Evolutionary conservation across 1,284 basidiomycete species (phyloP), one percentile per base, ranked within the genome.

Genomic region (Ceratobasidium sp.): DNA sequence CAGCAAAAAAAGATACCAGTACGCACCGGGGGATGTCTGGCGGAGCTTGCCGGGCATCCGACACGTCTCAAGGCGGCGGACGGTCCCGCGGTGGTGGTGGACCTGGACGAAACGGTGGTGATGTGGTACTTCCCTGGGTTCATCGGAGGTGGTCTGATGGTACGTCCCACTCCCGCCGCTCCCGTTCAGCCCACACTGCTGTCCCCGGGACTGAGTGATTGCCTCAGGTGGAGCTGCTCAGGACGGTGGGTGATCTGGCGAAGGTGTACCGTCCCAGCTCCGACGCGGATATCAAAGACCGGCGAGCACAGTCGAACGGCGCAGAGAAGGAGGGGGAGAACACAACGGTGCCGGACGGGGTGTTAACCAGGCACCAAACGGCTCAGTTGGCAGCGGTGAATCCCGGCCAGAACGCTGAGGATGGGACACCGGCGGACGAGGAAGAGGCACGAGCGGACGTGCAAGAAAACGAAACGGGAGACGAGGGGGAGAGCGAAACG

Each of bases 111-210:
- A 8, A 21, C n/a, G 25, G 33, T 63, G 9, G 38, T 66, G 7
- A 36, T 66, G 36, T 66, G 63, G 63, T 53, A 66, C 30, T 66
- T 66, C 38, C 63, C 63, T 7, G 2, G 11, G 16, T 66, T 38
- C n/a, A 38, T 66, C 12, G 63, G 63, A 14, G 2, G 12, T 7
- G 49, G 49, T 25, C 33, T 66, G 36, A 48, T 21, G 48, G 48
- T 66, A 23, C 4, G 63, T 66, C 30, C 6, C 6, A 6, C 30
- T 2, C 21, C 28, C 11, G 28, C 8, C 8, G 59, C 6, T 6
- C 30, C 30, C 30, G 6, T 2, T 6, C 30, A 33, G 30, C 30
- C 30, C 3, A 21, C 1, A 44, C 38, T n/a, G n/a, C n/a, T n/a
- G n/a, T n/a, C 25, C 6, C 21, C 14, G 18, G 16, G 11, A 21